Base-by-base conservation (phyloP, 2,329 filamentous ascomycete genomes). In the Colletotrichum sp. region DNA sequence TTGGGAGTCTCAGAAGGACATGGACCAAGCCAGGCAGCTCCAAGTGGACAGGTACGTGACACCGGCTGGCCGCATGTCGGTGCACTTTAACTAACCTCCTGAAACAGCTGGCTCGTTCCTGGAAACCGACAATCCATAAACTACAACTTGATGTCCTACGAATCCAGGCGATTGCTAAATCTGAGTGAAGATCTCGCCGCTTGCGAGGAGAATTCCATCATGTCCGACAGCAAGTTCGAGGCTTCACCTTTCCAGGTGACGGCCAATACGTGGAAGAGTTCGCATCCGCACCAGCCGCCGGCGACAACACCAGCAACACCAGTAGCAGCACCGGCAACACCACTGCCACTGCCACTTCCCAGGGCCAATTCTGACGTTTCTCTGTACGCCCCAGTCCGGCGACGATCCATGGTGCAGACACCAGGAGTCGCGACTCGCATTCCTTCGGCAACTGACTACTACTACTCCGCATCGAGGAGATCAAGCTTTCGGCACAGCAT, bases 341-440 rank as follows among this genome's bases (percentile, higher is more conserved):
- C 44, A 64, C 62, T 62, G 18, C 34, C 34, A 72, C 81, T 15
- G 81, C 78, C 26, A 69, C 82, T 5, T 10, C 81, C 82, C 15
- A 83, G 86, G 15, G 82, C 84, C n/a, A 85, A 85, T 72, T 90
- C 90, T 8, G 89, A 91, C 32, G 76, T 86, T 4, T 87, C 88
- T 6, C 78, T 89, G 13, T 89, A 87, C 77, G 86, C 87, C 32
- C 88, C 88, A 7, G 84, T 88, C 72, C 86, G 89, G 21, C 85
- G 88, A 55, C 86, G 88, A 12, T 90, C 89, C 4, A 79, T 89
- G 44, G 83, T 88, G 15, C 88, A 87, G 74, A 88, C 85, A 0
- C 89, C 89, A 1, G 89, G 89, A 13, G 83, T 90, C 26, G 89
- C 89, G 9, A 90, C 89, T 9, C 85, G 88, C 72, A 69, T 66